Conservation (phyloP, 257 asterid species). For the Avicennia marina region DNA sequence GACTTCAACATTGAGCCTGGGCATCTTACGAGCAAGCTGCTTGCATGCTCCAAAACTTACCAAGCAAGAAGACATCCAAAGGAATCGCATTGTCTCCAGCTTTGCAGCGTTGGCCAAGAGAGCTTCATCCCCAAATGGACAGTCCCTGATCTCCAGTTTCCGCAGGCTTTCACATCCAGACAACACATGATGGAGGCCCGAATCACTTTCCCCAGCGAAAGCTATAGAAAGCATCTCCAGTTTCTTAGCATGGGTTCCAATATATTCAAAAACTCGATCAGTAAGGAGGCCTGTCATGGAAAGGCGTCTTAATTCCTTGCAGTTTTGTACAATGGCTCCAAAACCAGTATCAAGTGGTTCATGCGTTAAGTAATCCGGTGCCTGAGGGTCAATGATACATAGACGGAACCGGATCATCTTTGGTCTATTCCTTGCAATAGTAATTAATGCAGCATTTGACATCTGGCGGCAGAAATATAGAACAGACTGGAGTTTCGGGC, state of each 20-base stretch:
- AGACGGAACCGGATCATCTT: slow-evolving; percentile 71
- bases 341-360: slow-evolving; percentile 85
- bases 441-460: slow-evolving; percentile 81
- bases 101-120: slow-evolving; percentile 88
- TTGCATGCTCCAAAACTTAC: slow-evolving; percentile 90
- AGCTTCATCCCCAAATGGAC: slow-evolving; percentile 97
- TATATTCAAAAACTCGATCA: slow-evolving; percentile 67
- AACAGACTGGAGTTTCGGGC: slow-evolving; percentile 86
- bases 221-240: slow-evolving; percentile 95
- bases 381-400: slow-evolving; percentile 74
- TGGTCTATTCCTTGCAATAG: slow-evolving; percentile 76
- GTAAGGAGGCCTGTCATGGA: slow-evolving; percentile 86
- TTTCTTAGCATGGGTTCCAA: slow-evolving; percentile 85
- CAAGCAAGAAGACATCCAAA: slow-evolving; percentile 98
- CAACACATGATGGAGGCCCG: slow-evolving; percentile 79
- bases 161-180: slow-evolving; percentile 89
- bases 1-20: slow-evolving; percentile 83
- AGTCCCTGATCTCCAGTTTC: slow-evolving; percentile 91
- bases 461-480: slow-evolving; percentile 95
- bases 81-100: slow-evolving; percentile 99
- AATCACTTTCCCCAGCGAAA: slow-evolving; percentile 89
- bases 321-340: slow-evolving; percentile 84
- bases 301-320: slow-evolving; percentile 73
- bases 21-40: slow-evolving; percentile 76
- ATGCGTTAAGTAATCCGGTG: slow-evolving; percentile 70